These are phyloP conservation scores for Myriosclerotinia curreyana DNA, from an alignment of 2,329 filamentous ascomycete species.

Conservation along the genomic window DNA sequence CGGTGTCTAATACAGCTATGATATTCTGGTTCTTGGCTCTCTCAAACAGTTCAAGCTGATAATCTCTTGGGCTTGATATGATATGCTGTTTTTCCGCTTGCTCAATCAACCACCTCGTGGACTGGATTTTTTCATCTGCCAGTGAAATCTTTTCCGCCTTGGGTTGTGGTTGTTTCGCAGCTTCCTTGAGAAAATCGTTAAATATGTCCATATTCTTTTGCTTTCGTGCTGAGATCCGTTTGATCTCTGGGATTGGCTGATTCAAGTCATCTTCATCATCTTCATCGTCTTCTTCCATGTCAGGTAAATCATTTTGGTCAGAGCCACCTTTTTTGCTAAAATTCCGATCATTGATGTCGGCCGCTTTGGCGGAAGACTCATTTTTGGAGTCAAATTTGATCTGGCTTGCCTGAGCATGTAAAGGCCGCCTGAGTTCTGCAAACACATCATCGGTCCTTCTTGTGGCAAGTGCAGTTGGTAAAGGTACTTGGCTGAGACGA, in stretches of 20 bases:
- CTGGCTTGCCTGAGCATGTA: constrained; percentile 1
- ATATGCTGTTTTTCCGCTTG: constrained; percentile 47
- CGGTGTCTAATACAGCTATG: constrained; percentile 93
- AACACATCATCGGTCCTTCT: constrained; percentile 36
- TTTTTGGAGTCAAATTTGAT: not conserved
- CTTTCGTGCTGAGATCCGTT: constrained; percentile 48
- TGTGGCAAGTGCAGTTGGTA: constrained; percentile 26
- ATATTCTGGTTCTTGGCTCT: constrained; percentile 79
- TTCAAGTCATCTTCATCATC: constrained; percentile 29
- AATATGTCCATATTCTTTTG: constrained; percentile 51
- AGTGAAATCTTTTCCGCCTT: constrained; percentile 2
- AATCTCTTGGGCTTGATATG: constrained; percentile 78
- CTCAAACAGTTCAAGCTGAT: constrained; percentile 89
- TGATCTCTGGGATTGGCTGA: constrained; percentile 39
- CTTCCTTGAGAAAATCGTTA: constrained; percentile 35
- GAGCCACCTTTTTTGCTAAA: not conserved
- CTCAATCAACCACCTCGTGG: constrained; percentile 37
- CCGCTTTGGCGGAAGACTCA: not conserved
- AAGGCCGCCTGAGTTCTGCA: constrained; percentile 31
- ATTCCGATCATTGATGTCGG: not conserved
- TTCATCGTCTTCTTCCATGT: constrained; percentile 24
- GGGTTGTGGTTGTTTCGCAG: constrained; percentile 5
- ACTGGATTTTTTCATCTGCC: constrained; percentile 33
- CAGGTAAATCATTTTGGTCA: constrained; percentile 2
- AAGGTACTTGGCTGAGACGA: constrained; percentile 18